Percentiles rank a stretch among this genome's conserved stretches.
Conservation (phyloP, 2,329 filamentous ascomycete genomes). For the Herpotrichia juniperi region DNA sequence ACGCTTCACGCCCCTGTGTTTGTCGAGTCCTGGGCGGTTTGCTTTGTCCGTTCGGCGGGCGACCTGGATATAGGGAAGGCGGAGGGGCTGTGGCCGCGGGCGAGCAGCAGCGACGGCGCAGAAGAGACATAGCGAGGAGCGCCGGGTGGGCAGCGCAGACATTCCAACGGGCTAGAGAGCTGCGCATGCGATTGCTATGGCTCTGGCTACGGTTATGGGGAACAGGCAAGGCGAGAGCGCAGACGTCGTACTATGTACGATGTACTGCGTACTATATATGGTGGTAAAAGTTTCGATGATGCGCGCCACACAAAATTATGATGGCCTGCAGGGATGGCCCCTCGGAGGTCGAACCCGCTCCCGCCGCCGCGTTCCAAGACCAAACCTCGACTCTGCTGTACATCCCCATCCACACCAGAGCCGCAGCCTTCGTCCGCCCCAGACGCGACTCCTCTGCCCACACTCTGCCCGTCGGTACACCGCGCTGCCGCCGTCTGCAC, state of each 20-base stretch:
- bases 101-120: slow-evolving; percentile 45
- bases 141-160: slow-evolving; percentile 32
- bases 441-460: background rate
- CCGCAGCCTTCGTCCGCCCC: background rate
- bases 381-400: background rate
- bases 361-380: background rate
- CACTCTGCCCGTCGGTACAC: background rate
- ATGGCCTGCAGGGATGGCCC: background rate
- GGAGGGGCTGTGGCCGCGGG: slow-evolving; percentile 12
- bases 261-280: too few relatives aligned
- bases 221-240: too few relatives aligned
- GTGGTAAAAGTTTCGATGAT: too few relatives aligned
- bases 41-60: slow-evolving; percentile 15
- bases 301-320: background rate
- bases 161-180: slow-evolving; percentile 20
- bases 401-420: slow-evolving; percentile 1
- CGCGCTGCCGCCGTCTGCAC: slow-evolving; percentile 1
- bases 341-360: background rate
- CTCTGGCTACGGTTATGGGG: too few relatives aligned
- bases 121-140: slow-evolving; percentile 46
- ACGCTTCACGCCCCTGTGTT: background rate
- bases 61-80: slow-evolving; percentile 34
- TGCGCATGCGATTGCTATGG: background rate
- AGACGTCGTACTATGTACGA: too few relatives aligned
- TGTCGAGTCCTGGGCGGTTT: background rate